A percentile compares a stretch with the other conserved stretches of the same genome.
These are phyloP conservation scores for Alternaria atra DNA, from an alignment of 2,329 filamentous ascomycete species.

Conservation along the genomic window DNA sequence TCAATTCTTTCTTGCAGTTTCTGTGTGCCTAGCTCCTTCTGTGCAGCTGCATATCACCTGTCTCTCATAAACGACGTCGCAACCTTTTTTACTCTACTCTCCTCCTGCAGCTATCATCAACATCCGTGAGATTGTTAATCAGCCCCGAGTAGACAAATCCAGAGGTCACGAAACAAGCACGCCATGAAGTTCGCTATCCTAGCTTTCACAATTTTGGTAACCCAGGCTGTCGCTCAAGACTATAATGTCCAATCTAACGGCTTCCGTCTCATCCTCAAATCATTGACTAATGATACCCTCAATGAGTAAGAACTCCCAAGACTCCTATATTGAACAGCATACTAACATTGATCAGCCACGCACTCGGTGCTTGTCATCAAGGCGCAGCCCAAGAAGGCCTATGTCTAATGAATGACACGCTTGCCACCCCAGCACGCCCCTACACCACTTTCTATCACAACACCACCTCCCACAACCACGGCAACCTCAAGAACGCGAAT, in stretches of 20 bases:
- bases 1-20: not conserved
- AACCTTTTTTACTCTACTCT: not conserved
- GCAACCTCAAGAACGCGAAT: not conserved
- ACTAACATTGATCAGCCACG: slow-evolving; percentile 15
- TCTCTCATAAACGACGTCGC: not conserved
- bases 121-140: not conserved
- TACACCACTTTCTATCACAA: slow-evolving; percentile 44
- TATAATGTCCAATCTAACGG: slow-evolving; percentile 9
- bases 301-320: slow-evolving; percentile 19
- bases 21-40: not conserved
- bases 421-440: slow-evolving; percentile 12
- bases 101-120: not conserved
- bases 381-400: slow-evolving; percentile 58
- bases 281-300: slow-evolving; percentile 21
- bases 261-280: slow-evolving; percentile 36
- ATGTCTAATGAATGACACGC: slow-evolving; percentile 20
- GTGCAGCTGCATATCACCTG: not conserved
- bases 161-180: not conserved
- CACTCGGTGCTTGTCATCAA: slow-evolving; percentile 51
- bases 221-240: not conserved
- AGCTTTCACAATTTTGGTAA: slow-evolving; percentile 6
- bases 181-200: slow-evolving; percentile 15
- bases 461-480: slow-evolving; percentile 22
- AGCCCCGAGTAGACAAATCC: not conserved
- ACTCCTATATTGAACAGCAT: not conserved